These are phyloP conservation scores for Linum lewisii DNA, from an alignment of 345 rosid species.

Conservation along the genomic window DNA sequence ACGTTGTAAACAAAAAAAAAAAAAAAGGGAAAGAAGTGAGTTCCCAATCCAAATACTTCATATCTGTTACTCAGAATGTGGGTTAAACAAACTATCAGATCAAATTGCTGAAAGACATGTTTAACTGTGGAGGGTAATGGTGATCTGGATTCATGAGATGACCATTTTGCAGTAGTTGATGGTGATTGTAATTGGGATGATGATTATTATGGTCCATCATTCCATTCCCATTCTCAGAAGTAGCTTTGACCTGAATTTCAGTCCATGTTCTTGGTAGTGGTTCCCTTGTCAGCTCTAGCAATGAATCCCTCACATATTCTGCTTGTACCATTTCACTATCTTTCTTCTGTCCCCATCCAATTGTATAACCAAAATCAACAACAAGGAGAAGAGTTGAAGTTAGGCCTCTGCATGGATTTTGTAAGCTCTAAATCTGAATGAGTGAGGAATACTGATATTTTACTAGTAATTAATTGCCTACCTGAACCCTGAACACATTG, in stretches of 20 bases:
- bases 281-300: conserved; percentile 65
- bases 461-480: no score
- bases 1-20: no score
- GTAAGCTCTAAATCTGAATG: no score
- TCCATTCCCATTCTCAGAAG: conserved; percentile 24
- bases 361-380: no score
- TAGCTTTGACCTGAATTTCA: conserved; percentile 31
- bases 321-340: conserved; percentile 70
- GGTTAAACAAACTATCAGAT: no score
- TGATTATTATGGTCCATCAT: conserved; percentile 33
- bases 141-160: conserved; percentile 13
- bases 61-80: no score
- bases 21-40: no score
- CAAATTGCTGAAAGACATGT: neutral
- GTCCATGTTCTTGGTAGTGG: conserved; percentile 41
- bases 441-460: neutral
- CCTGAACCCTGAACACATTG: conserved; percentile 85
- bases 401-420: no score
- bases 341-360: conserved; percentile 50
- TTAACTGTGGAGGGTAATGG: conserved; percentile 24
- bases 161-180: neutral
- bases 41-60: no score
- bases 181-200: conserved; percentile 9
- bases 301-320: conserved; percentile 62
- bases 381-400: no score